phyloP scores from a whole-genome alignment of 345 rosid genomes.

The sweet orange (Citrus sinensis) region DVS_A1.0 CM039162.1:5078001-5078500 shows the following conservation, averaged over 20 bases:
- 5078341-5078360: neutral
- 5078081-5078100: no score
- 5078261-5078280: conserved; percentile 91
- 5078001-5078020: neutral
- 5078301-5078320: conserved; percentile 94
- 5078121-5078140: neutral
- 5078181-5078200: neutral
- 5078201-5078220: conserved; percentile 3
- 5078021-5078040: neutral
- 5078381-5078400: neutral
- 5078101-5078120: no score
- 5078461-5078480: neutral
- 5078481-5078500: neutral
- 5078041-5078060: neutral
- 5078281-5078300: conserved; percentile 74
- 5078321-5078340: conserved; percentile 16
- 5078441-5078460: neutral
- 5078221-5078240: conserved; percentile 59
- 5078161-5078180: neutral
- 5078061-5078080: neutral
- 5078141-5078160: neutral
- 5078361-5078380: neutral
- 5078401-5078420: neutral
- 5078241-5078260: conserved; percentile 99
- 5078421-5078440: neutral